Percentiles rank a stretch among this genome's conserved stretches.
phyloP scores from a whole-genome alignment of 2,329 filamentous ascomycete genomes.

The Teratosphaeria epicoccoides region DNA sequence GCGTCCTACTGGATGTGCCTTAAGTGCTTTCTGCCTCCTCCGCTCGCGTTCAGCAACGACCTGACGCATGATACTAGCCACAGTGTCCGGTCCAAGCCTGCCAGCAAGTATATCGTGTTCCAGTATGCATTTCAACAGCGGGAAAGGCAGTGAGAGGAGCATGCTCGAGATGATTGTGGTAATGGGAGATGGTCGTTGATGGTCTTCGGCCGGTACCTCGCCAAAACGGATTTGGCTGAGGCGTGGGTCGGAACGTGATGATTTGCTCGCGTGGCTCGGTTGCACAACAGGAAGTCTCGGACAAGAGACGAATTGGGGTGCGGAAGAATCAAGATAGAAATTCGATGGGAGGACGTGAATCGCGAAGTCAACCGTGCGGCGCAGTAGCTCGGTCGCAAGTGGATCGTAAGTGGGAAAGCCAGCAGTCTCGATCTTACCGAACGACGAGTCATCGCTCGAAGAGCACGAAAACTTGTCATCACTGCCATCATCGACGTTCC shows the following conservation, averaged over 20 bases:
- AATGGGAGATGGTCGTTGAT: constrained; percentile 25
- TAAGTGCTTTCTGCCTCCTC: constrained; percentile 20
- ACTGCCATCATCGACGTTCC: constrained; percentile 23
- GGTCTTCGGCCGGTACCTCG: constrained; percentile 44
- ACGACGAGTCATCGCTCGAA: constrained; percentile 19
- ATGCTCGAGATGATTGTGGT: constrained; percentile 52
- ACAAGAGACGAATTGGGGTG: constrained; percentile 36
- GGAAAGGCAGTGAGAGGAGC: constrained; percentile 59
- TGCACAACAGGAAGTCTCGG: constrained; percentile 34
- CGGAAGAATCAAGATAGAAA: constrained; percentile 48
- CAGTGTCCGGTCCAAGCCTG: constrained; percentile 30
- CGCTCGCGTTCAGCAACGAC: constrained; percentile 35
- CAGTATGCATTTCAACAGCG: constrained; percentile 53
- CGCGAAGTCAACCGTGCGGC: constrained; percentile 48
- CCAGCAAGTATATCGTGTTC: constrained; percentile 48
- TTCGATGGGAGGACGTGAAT: constrained; percentile 48
- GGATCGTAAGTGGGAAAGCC: constrained; percentile 38
- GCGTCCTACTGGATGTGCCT: constrained; percentile 9
- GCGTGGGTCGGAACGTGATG: constrained; percentile 39
- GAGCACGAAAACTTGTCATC: constrained; percentile 29
- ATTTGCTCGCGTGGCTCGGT: constrained; percentile 20
- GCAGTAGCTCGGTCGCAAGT: constrained; percentile 45
- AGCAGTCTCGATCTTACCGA: constrained; percentile 12
- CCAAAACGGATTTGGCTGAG: constrained; percentile 60
- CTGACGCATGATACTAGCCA: constrained; percentile 31